Conservation (phyloP, 2,329 filamentous ascomycete genomes). For the Cercospora nicotianae region DNA sequence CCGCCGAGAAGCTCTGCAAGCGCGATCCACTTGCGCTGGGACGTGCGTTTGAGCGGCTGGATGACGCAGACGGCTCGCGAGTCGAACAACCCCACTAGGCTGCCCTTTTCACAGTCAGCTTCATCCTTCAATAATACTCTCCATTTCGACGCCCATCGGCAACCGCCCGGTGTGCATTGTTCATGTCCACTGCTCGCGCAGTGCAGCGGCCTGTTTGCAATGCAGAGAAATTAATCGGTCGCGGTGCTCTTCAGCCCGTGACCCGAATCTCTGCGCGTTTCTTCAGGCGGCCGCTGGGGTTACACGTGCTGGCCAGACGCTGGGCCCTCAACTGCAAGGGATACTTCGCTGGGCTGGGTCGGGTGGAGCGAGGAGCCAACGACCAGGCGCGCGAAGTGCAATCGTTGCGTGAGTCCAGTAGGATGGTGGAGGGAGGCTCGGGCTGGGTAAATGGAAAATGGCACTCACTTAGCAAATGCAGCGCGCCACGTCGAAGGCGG, state of each 20-base stretch:
- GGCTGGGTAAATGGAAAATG: conserved; percentile 13
- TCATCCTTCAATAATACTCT: conserved; percentile 8
- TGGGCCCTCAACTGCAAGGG: conserved; percentile 20
- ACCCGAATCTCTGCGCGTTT: conserved; percentile 14
- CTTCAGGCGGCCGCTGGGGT: conserved; percentile 17
- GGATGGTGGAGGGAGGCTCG: conserved; percentile 13
- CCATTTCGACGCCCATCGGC: neutral
- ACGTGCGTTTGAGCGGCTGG: conserved; percentile 1
- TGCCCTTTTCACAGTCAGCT: conserved; percentile 15
- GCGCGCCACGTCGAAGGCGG: conserved; percentile 17
- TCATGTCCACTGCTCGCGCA: neutral
- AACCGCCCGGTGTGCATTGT: neutral
- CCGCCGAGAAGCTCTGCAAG: conserved; percentile 8
- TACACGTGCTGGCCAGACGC: conserved; percentile 23
- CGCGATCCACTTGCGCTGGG: neutral
- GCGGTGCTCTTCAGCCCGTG: neutral
- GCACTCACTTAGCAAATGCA: conserved; percentile 21
- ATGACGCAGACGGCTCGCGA: conserved; percentile 10
- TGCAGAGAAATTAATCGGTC: neutral
- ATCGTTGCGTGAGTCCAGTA: conserved; percentile 19
- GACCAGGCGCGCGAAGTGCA: conserved; percentile 22
- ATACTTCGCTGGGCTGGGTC: conserved; percentile 15
- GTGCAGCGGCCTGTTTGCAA: neutral
- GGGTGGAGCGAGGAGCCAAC: conserved; percentile 10
- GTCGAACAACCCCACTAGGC: conserved; percentile 2